Base-by-base conservation (phyloP, 73 alveolate genomes). In the Breviolum minutum region DNA sequence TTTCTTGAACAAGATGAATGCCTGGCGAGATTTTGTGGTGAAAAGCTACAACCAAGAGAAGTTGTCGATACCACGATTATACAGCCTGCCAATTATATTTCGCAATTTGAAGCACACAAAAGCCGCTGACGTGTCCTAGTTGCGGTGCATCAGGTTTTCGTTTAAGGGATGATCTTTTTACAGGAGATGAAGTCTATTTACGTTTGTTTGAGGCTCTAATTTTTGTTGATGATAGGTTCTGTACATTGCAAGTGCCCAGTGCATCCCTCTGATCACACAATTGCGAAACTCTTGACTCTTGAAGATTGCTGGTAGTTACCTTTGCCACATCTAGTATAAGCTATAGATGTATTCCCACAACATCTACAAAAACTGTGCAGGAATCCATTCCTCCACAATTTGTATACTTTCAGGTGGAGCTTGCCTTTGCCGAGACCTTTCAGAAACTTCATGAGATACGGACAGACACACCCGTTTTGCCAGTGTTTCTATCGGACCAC, bases 391-490 rank as follows among this genome's bases (percentile, higher is more conserved):
- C 54, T 40, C 54, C 54, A 40, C 54, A 40, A 40, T 40, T 3
- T 3, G n/a, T n/a, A n/a, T 3, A 40, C 54, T 3, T 13, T 29
- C 62, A 77, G 86, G 86, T 77, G 86, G 32, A 20, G 62, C 63
- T 29, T n/a, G 86, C 63, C 86, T 77, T 77, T 77, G 86, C 27
- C 63, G 12, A 77, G 86, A 29, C 62, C 86, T 77, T 12, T 30
- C n/a, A 77, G 86, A 77, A 77, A 30, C 12, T 60, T 77, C 86
- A 77, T 77, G 86, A 77, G 86, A 77, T 77, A 63, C 86, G 32
- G 26, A 22, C 63, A 11, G 86, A 77, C 27, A 60, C 27, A 24
- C 86, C 86, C n/a, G 32, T 77, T 77, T 20, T 77, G 86, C 86
- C 86, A 8, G 63, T 77, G 40, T 77, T 16, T 30, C 32, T 77